A percentile compares a stretch with the other conserved stretches of the same genome.
phyloP scores from a whole-genome alignment of 2,329 filamentous ascomycete genomes.

The Ophiostoma quercus region DNA sequence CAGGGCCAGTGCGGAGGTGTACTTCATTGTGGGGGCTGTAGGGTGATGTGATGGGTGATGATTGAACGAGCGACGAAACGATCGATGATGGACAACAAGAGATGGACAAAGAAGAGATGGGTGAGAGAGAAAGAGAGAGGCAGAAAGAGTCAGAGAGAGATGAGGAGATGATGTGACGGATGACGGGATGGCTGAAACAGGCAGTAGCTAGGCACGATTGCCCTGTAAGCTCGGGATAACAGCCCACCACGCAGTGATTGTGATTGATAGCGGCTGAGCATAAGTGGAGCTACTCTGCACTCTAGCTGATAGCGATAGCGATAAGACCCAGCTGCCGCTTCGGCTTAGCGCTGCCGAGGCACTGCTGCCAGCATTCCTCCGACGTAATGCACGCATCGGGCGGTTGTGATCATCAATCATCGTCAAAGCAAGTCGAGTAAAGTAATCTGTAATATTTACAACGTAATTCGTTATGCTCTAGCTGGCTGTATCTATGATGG shows the following conservation, averaged over 20 bases:
- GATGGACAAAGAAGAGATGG: not conserved
- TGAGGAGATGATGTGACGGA: constrained; percentile 8
- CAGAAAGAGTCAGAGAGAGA: not conserved
- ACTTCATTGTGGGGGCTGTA: constrained; percentile 42
- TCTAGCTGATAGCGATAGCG: not conserved
- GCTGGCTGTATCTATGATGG: not conserved
- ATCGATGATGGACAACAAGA: not conserved
- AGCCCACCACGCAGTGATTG: too few species aligned
- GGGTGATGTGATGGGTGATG: not conserved
- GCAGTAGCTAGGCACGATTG: constrained; percentile 4
- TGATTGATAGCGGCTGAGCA: not conserved
- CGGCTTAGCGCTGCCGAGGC: constrained; percentile 9
- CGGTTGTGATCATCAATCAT: too few species aligned
- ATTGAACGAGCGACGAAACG: not conserved
- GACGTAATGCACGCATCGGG: not conserved
- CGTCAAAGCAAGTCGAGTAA: too few species aligned
- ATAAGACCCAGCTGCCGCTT: not conserved
- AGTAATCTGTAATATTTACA: not conserved
- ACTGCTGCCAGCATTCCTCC: not conserved
- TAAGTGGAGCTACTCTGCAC: too few species aligned
- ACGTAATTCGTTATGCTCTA: constrained; percentile 53
- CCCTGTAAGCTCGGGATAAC: not conserved
- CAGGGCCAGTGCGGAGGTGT: constrained; percentile 48
- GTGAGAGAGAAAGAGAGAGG: not conserved
- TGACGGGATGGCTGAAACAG: constrained; percentile 31